These are phyloP conservation scores for Brachypodium distachyon DNA, from an alignment of 202 grass and related monocot genomes.

Conservation along the genomic window DNA sequence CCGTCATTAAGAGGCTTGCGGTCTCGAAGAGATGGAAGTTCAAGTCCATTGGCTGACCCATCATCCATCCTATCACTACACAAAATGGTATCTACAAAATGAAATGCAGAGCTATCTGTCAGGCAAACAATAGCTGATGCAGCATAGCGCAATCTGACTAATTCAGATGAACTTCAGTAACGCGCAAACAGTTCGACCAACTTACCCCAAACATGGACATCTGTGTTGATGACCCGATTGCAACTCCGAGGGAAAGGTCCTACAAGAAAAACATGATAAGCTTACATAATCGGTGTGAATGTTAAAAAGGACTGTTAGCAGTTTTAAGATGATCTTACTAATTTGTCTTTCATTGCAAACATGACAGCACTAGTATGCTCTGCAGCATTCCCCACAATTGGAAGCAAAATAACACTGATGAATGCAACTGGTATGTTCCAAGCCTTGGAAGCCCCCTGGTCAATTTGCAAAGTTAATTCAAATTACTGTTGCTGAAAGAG, in stretches of 20 bases:
- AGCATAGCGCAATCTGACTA: neutral
- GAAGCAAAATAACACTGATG: conserved; percentile 83
- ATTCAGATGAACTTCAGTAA: neutral
- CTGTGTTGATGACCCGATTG: conserved; percentile 72
- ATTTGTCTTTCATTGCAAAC: conserved; percentile 82
- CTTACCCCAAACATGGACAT: conserved; percentile 85
- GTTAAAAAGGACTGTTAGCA: neutral
- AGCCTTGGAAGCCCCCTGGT: conserved; percentile 47
- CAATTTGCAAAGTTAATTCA: neutral
- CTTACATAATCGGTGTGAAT: neutral
- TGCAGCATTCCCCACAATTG: conserved; percentile 73
- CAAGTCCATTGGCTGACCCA: conserved; percentile 69
- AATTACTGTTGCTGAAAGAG: too few species aligned
- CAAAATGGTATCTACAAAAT: conserved; percentile 62
- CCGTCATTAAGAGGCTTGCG: conserved; percentile 63
- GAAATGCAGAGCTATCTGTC: neutral
- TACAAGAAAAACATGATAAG: conserved; percentile 6
- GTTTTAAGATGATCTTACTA: conserved; percentile 32
- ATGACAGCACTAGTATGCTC: conserved; percentile 70
- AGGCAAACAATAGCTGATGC: neutral
- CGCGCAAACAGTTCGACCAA: neutral
- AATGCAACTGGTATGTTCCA: conserved; percentile 69
- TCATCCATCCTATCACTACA: conserved; percentile 61
- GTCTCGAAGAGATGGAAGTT: conserved; percentile 87
- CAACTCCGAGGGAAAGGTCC: conserved; percentile 67